Evolutionary conservation across 2,329 filamentous ascomycete genomes (phyloP), one percentile per base, ranked within the genome.

Genomic region (Neonectria punicea): DNA sequence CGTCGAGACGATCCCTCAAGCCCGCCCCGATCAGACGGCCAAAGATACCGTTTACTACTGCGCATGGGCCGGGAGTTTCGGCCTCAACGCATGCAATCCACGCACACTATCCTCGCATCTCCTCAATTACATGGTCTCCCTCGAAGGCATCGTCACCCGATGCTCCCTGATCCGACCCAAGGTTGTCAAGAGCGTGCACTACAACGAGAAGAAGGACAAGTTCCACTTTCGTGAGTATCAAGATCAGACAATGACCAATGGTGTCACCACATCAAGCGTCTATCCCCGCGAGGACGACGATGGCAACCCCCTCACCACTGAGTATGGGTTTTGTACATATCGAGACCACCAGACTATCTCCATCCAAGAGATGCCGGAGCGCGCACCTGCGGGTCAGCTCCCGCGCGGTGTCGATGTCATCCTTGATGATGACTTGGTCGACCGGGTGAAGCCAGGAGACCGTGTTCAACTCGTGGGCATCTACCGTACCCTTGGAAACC

Each of bases 311-410:
- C 86, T 99, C 20, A 88, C 93, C 63, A 99, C 96, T 4, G 96
- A 99, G 77, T 99, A 98, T 78, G 96, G 96, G 25, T 95, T 97
- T 82, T 97, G 92, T 78, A 96, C 92, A 55, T 99, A 98, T 81
- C 88, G 95, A 76, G 96, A 99, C 78, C 96, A 99, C 77, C 96
- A 99, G 80, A 97, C 93, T 16, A 93, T 99, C 65, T 98, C 95
- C 0, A 98, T 99, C 70, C 96, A 99, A 81, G 96, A 99, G 83
- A 99, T 99, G 96, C 96, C 96, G 1, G 96, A 99, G 80, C 87
- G 95, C 73, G 96, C 96, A 2, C 96, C 96, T 58, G 95, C 96
- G 64, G 96, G 96, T 58, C 96, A 98, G 83, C 87, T 99, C 69
- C 96, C 96, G 65, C 91, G 96, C 58, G 94, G 95, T 61, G 96